Evolutionary conservation across 441 rosid genomes (phyloP).

Genomic region (Gossypium trilobum): DNA sequence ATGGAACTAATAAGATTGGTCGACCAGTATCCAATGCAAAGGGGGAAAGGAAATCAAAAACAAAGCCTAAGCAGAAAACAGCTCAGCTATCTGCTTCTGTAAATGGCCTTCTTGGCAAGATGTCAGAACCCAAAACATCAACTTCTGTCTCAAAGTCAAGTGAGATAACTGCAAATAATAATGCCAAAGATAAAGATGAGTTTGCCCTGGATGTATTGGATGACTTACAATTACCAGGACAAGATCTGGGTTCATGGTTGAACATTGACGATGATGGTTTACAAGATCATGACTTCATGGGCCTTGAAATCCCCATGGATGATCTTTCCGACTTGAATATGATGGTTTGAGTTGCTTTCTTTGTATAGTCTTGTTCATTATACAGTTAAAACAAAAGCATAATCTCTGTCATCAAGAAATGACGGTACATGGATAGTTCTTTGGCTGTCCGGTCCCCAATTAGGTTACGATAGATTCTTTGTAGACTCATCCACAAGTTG

Average conservation of each 20-base stretch:
- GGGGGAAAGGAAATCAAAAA: slow-evolving; percentile 80
- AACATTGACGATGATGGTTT: slow-evolving; percentile 86
- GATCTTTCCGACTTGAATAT: slow-evolving; percentile 91
- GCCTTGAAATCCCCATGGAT: slow-evolving; percentile 99
- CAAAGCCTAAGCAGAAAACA: slow-evolving; percentile 85
- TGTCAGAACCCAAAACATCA: slow-evolving; percentile 46
- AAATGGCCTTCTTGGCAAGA: slow-evolving; percentile 57
- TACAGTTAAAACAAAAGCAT: slow-evolving; percentile 48
- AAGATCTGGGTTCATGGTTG: slow-evolving; percentile 90
- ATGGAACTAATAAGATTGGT: slow-evolving; percentile 66
- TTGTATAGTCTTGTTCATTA: slow-evolving; percentile 83
- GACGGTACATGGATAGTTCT: slow-evolving; percentile 44
- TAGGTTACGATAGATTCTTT: slow-evolving; percentile 68
- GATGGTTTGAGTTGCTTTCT: slow-evolving; percentile 76
- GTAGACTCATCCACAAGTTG: slow-evolving; percentile 40
- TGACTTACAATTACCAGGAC: slow-evolving; percentile 64
- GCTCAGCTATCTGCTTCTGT: slow-evolving; percentile 70
- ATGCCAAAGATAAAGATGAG: slow-evolving; percentile 43
- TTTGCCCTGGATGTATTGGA: slow-evolving; percentile 60
- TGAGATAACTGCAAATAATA: slow-evolving; percentile 34
- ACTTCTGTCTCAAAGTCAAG: slow-evolving; percentile 41
- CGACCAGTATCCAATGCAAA: slow-evolving; percentile 69
- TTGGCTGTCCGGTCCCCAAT: slow-evolving; percentile 42
- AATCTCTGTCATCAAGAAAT: slow-evolving; percentile 44
- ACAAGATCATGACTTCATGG: slow-evolving; percentile 80